Percentiles rank a stretch among this genome's conserved stretches.
These are phyloP conservation scores for Phytomonas sp. DNA, from an alignment of 208 protist species.

Conservation along the genomic window DNA sequence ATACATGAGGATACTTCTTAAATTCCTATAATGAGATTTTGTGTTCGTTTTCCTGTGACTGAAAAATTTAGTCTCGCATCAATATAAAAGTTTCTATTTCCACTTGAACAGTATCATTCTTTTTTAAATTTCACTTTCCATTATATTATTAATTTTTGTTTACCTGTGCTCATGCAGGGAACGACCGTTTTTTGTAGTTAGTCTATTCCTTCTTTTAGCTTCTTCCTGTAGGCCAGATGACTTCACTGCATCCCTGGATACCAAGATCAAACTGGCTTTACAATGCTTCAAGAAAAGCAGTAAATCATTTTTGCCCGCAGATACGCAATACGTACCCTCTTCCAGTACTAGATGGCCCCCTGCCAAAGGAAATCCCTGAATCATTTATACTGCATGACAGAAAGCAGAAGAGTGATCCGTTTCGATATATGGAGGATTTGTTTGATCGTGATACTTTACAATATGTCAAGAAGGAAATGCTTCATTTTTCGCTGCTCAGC, in stretches of 20 bases:
- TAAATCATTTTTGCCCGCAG: slow-evolving; percentile 64
- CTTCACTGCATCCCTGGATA: slow-evolving; percentile 78
- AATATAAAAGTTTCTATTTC: slow-evolving; percentile 6
- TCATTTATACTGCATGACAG: slow-evolving; percentile 47
- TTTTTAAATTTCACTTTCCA: slow-evolving; percentile 3
- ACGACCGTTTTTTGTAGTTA: not conserved
- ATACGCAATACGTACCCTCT: slow-evolving; percentile 66
- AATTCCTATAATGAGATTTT: not conserved
- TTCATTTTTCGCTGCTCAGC: slow-evolving; percentile 59
- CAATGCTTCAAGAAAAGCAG: slow-evolving; percentile 27
- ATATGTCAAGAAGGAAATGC: slow-evolving; percentile 58
- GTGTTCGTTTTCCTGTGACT: not conserved
- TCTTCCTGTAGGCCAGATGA: slow-evolving; percentile 25
- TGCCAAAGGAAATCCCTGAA: slow-evolving; percentile 46
- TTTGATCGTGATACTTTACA: slow-evolving; percentile 71
- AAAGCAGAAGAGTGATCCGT: slow-evolving; percentile 50
- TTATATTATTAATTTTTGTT: slow-evolving; percentile 10
- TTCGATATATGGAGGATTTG: slow-evolving; percentile 86
- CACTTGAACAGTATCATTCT: not conserved
- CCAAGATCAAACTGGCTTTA: slow-evolving; percentile 60
- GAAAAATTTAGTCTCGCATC: too few species aligned
- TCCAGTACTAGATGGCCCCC: slow-evolving; percentile 68
- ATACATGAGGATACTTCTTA: not conserved
- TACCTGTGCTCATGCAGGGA: not conserved
- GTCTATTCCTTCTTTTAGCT: not conserved